A percentile compares a stretch with the other conserved stretches of the same genome.
These are phyloP conservation scores for Syncephalastrum sp. DNA, from an alignment of 371 early-diverging fungal genomes.

Conservation along the genomic window DNA sequence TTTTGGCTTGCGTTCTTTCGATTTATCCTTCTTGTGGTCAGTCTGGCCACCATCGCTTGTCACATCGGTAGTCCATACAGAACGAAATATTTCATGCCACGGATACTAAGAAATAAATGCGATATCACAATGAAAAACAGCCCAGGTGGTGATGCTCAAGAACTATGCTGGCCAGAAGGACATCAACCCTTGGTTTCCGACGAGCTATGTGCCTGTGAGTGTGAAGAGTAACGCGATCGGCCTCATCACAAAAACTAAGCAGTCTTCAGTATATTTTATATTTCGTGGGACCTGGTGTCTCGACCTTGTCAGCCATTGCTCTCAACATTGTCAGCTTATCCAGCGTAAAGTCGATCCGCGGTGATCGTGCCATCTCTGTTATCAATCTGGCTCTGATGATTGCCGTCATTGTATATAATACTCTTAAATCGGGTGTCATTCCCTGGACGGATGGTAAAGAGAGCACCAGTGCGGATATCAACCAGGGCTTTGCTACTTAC, in stretches of 20 bases:
- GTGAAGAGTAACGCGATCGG: neutral
- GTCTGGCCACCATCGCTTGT: slow-evolving; percentile 13
- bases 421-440: slow-evolving; percentile 19
- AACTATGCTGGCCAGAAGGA: slow-evolving; percentile 1
- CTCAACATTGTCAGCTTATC: slow-evolving; percentile 19
- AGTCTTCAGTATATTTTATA: slow-evolving; percentile 31
- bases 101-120: neutral
- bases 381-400: slow-evolving; percentile 27
- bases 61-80: slow-evolving; percentile 11
- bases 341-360: slow-evolving; percentile 14
- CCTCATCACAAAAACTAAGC: neutral
- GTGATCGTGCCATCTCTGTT: slow-evolving; percentile 18
- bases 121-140: slow-evolving; percentile 8
- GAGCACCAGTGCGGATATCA: neutral
- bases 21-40: slow-evolving; percentile 10
- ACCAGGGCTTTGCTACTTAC: slow-evolving; percentile 23
- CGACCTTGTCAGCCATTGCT: slow-evolving; percentile 20
- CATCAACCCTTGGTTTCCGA: slow-evolving; percentile 20
- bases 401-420: slow-evolving; percentile 27
- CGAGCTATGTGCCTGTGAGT: slow-evolving; percentile 27
- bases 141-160: slow-evolving; percentile 22
- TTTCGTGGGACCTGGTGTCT: slow-evolving; percentile 33
- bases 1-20: slow-evolving; percentile 14
- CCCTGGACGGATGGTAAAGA: slow-evolving; percentile 28
- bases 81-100: too few relatives aligned